Evolutionary conservation across 2,329 filamentous ascomycete species (phyloP), one percentile per base, ranked within the genome.

Genomic region (Dothiorella sarmentorum): DNA sequence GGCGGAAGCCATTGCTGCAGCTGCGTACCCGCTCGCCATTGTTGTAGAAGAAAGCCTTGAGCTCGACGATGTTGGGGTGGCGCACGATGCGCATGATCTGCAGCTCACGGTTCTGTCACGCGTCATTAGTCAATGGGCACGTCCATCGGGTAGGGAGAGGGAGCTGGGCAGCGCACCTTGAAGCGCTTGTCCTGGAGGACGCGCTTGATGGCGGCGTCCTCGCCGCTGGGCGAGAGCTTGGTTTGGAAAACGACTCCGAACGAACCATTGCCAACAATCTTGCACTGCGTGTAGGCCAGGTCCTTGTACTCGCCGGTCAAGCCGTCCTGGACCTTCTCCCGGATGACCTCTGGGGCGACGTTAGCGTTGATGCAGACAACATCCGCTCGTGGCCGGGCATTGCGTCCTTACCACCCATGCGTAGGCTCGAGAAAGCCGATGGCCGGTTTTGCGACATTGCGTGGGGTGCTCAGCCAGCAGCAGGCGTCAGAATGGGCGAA

Each of bases 21-120:
- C n/a, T n/a, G 79, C 83, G 68, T 85, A 99, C 94, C 76, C 94
- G 87, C 76, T 99, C 94, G 72, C 94, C 94, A 73, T 97, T 99
- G 67, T 93, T 97, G 79, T 97, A 99, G 80, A 97, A 99, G 79
- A 99, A 99, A 56, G 94, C 94, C 80, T 99, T 99, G 64, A 99
- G 82, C 76, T 97, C 92, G 61, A 99, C 94, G 69, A 99, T 97
- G 78, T 99, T 99, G 59, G 94, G 94, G 75, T 99, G 94, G 72
- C 93, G 87, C 70, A 99, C 94, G 72, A 99, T 99, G 72, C 94
- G 89, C 94, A 99, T 99, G 74, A 99, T 99, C 76, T 99, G 94
- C 67, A 99, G 84, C 75, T 99, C 94, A 77, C 94, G 91, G 74
- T 99, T 99, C 94, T 99, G 73, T 47, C 43, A 56, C 38, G 33